Percentiles rank a stretch among this genome's conserved stretches.
phyloP scores from a whole-genome alignment of 2,329 filamentous ascomycete genomes.

The Fusarium sp. region DNA sequence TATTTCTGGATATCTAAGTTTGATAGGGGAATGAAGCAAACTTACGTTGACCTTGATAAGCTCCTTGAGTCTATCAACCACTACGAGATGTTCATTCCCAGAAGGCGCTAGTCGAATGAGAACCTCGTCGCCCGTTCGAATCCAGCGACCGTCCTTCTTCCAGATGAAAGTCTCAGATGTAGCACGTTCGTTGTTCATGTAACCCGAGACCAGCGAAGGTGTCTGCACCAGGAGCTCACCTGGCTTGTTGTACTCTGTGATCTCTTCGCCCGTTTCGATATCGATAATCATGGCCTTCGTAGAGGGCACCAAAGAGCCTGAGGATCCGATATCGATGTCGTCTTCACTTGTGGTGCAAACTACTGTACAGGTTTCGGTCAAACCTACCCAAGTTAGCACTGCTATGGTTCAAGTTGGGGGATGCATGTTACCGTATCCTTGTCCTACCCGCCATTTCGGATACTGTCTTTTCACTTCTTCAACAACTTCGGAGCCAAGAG shows the following conservation, averaged over 20 bases:
- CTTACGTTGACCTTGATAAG: background rate
- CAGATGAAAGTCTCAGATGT: rapidly evolving
- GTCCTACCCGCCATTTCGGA: background rate
- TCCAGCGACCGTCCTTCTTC: background rate
- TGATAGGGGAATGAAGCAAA: rapidly evolving
- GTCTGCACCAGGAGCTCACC: rapidly evolving
- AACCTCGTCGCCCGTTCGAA: background rate
- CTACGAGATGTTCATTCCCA: background rate
- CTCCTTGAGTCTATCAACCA: background rate
- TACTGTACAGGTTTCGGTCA: background rate
- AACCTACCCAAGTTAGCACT: rapidly evolving
- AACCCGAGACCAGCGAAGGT: rapidly evolving
- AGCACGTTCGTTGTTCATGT: background rate
- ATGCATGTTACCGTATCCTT: background rate
- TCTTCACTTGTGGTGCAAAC: background rate
- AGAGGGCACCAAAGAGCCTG: rapidly evolving
- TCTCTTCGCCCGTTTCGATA: background rate
- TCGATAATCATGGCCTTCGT: background rate
- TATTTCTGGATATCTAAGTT: rapidly evolving
- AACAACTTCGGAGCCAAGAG: rapidly evolving
- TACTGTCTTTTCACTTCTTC: background rate
- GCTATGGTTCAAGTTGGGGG: rapidly evolving
- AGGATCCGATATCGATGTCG: background rate
- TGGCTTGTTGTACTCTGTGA: background rate
- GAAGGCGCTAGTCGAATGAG: background rate